Evolutionary conservation across 805 yeast genomes (phyloP), one percentile per base, ranked within the genome.

Genomic region (Ogataea ramenticola): DNA sequence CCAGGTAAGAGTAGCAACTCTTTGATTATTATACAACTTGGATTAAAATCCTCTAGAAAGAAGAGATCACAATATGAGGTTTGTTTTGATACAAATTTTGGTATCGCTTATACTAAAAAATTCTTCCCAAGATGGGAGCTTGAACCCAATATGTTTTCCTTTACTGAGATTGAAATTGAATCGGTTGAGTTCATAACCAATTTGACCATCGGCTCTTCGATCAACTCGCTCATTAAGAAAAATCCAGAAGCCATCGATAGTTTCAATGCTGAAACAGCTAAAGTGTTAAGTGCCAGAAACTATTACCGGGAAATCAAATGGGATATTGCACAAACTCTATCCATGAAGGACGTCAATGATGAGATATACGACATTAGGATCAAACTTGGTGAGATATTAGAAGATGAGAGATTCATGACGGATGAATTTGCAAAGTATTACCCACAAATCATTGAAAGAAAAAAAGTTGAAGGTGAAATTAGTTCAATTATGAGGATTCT

Each of bases 401-500:
- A 56, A 71, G 49, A 50, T 55, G 27, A 46, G 46, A 9, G 55
- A 46, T 42, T 53, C 12, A 15, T 34, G n/a, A 16, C 43, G 49
- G 17, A 15, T 34, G 5, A 26, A 51, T 37, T 60, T 37, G 42
- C 40, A 10, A 36, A 41, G 12, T 48, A 54, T 20, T 61, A 57
- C 37, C 41, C 52, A 53, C 21, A 52, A 65, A 36, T 79, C 20
- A 68, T 74, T 36, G 65, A 70, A 39, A 76, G 72, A 47, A 68
- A 69, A 43, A 46, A 57, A 26, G 57, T 85, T 20, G 68, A 72
- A 44, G 55, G 60, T 14, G 70, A 80, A 46, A 80, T 90, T 20
- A 73, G 66, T 11, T 61, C 71, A 0, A 60, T 87, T 53, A 78
- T 78, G 52, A 70, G 74, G 39, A 66, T 83, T 40, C 75, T 89